A percentile compares a stretch with the other conserved stretches of the same genome.
Evolutionary conservation across 129 eudicot genomes (phyloP).

Genomic region (Arctium lappa): DNA sequence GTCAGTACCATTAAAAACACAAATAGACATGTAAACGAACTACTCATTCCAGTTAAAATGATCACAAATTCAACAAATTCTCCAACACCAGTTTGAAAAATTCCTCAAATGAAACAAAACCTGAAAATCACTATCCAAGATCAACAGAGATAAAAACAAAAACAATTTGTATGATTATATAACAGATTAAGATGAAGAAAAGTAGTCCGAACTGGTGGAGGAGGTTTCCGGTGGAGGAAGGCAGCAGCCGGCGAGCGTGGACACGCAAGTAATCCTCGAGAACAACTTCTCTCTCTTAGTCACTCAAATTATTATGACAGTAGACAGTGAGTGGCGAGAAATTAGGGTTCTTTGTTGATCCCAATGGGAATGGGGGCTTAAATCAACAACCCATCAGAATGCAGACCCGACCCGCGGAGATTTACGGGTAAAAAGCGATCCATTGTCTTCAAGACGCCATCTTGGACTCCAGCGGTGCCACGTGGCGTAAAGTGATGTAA

Average conservation of each 20-base stretch:
- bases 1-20: background rate
- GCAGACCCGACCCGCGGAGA: background rate
- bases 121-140: constrained; percentile 4
- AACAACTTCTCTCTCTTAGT: background rate
- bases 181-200: background rate
- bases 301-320: background rate
- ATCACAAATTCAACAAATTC: background rate
- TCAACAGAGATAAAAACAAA: background rate
- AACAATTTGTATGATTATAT: background rate
- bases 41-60: background rate
- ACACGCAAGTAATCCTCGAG: background rate
- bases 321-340: constrained; percentile 18
- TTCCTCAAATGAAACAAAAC: background rate
- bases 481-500: background rate
- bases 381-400: background rate
- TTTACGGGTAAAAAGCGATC: constrained; percentile 10
- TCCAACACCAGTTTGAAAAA: background rate
- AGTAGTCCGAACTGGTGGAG: background rate
- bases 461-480: constrained; percentile 2
- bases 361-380: constrained; percentile 14
- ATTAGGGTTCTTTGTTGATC: constrained; percentile 25
- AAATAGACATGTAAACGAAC: background rate
- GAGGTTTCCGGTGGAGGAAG: constrained; percentile 14
- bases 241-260: constrained; percentile 13
- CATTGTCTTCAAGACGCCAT: background rate